Base-by-base conservation (phyloP, 352 stramenopile species). In the Globisporangium irregulare region DNA sequence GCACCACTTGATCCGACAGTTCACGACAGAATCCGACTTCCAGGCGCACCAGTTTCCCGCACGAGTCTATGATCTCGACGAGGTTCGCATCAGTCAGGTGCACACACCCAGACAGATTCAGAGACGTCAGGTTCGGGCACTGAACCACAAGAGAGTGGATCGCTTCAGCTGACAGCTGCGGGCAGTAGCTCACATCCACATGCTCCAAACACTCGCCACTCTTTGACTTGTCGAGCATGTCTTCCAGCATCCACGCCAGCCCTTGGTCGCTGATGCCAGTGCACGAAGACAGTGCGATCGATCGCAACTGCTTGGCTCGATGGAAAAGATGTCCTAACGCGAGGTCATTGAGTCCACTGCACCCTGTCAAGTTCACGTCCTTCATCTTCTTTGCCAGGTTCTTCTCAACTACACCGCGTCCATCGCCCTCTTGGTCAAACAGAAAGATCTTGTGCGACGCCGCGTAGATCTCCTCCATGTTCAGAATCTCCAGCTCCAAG, bases 391-490 rank as follows among this genome's bases (percentile, higher is more conserved):
- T 71, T 1, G 86, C 63, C 70, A 98, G 74, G n/a, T 88, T 80
- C 57, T 92, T 91, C 41, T 97, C 84, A 6, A 94, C 88, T 32
- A 84, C 75, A 15, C 70, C 81, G 10, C 93, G 83, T 0, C 90
- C 91, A 55, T 98, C 93, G 14, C 78, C 74, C 72, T 87, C 79
- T 56, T 91, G 78, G 61, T 98, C 89, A 66, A 96, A 97, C 20
- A 87, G 56, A 60, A 98, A 98, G 9, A 89, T 69, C 65, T 75
- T 86, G 69, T 94, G 83, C 3, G 83, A 91, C 15, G 91, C 59
- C 0, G 75, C 61, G 25, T 73, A 75, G 27, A 98, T 66, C 15
- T 98, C 93, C 60, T 97, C 85, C n/a, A 97, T 63, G 36, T 92
- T 86, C 14, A 98, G 67, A 4, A 67, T 54, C 48, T 95, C 76